Conservation (phyloP, 495 filamentous ascomycete species). For the Immersiella caudata region DNA sequence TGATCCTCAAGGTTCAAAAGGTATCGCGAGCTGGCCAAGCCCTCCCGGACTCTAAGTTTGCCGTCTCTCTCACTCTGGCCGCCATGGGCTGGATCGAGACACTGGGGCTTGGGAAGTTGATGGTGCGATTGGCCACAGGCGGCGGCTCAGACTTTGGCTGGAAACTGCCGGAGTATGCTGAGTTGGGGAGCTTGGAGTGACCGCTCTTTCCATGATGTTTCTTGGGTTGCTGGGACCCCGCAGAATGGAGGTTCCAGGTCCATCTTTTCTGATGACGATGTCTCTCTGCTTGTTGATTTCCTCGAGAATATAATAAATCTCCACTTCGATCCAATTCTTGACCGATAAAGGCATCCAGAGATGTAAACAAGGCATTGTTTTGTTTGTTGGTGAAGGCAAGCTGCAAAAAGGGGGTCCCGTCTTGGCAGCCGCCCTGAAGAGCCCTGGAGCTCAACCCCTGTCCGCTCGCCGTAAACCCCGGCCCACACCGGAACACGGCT, state of each 20-base stretch:
- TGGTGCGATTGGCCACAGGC: slow-evolving; percentile 1
- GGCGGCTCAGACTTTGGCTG: slow-evolving; percentile 4
- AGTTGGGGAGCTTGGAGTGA: not conserved
- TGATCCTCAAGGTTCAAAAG: slow-evolving; percentile 9
- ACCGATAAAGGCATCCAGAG: not conserved
- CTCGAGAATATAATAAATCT: not conserved
- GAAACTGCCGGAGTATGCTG: slow-evolving; percentile 7
- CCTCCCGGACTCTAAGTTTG: slow-evolving; percentile 6
- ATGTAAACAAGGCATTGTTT: not conserved
- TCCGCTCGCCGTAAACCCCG: too few species aligned
- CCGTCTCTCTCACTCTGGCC: not conserved
- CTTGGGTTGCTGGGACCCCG: not conserved
- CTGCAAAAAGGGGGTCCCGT: not conserved
- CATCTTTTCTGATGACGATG: too few species aligned
- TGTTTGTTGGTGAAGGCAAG: not conserved
- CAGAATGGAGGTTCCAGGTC: not conserved
- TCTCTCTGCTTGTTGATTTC: too few species aligned
- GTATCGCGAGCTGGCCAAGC: not conserved
- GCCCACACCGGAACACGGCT: not conserved
- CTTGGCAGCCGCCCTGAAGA: not conserved
- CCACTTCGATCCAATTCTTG: not conserved
- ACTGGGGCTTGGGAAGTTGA: not conserved
- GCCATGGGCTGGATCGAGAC: not conserved
- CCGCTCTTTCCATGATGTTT: not conserved
- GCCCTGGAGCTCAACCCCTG: too few species aligned